A percentile compares a stretch with the other conserved stretches of the same genome.
Evolutionary conservation across 345 rosid genomes (phyloP).

Genomic region (Hevea brasiliensis): DNA sequence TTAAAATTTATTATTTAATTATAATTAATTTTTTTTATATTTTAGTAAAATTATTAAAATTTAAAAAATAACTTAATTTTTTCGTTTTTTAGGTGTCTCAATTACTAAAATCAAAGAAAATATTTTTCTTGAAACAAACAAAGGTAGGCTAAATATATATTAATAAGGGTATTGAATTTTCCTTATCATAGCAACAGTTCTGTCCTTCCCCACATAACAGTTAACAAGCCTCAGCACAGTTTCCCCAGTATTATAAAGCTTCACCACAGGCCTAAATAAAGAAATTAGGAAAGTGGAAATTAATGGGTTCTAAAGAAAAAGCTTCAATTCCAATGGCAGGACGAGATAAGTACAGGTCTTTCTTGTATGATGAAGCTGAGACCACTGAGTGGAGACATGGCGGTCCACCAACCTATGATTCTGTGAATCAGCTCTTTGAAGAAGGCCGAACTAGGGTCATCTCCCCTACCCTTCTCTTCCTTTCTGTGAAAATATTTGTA

Average conservation of each 20-base stretch:
- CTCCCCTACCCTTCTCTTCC: background rate
- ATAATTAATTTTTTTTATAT: too few species aligned
- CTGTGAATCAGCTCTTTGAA: constrained; percentile 55
- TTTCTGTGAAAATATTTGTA: background rate
- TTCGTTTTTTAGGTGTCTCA: too few species aligned
- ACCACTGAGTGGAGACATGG: constrained; percentile 64
- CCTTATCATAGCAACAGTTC: too few species aligned
- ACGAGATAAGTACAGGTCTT: constrained; percentile 61
- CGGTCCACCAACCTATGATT: constrained; percentile 51
- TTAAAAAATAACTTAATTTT: too few species aligned
- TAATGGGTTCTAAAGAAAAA: constrained; percentile 29
- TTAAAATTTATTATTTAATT: too few species aligned
- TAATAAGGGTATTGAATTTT: background rate
- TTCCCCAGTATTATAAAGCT: background rate
- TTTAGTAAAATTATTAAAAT: too few species aligned
- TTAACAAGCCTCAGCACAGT: too few species aligned
- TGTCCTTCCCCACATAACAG: too few species aligned
- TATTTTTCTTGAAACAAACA: too few species aligned
- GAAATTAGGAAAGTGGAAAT: too few species aligned
- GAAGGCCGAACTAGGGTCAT: constrained; percentile 37
- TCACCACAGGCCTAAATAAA: background rate
- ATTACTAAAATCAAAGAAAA: too few species aligned
- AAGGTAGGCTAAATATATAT: too few species aligned
- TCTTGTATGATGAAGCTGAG: constrained; percentile 46
- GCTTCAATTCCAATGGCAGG: constrained; percentile 1